Base-by-base conservation (phyloP, 2,329 filamentous ascomycete species). In the Ramularia endophylla region DNA sequence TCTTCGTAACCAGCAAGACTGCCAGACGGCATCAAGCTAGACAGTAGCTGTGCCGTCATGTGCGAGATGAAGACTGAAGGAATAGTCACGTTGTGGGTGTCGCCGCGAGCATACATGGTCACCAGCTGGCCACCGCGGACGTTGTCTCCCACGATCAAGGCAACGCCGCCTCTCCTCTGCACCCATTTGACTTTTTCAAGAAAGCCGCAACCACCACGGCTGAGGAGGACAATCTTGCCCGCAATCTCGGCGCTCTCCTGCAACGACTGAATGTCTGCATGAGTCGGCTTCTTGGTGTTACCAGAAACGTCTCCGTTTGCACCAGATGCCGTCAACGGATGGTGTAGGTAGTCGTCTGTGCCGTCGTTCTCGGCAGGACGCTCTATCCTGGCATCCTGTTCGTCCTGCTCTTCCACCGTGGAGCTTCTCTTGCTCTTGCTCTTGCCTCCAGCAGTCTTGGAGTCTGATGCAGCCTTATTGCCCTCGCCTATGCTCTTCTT, bases 181-280 rank as follows among this genome's bases (percentile, higher is more conserved):
- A 85, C 87, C 92, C 92, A 98, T 69, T 94, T 90, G 50, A 92
- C 87, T 66, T 98, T 98, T 61, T 97, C 90, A 46, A 95, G 67
- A 62, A 98, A 98, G 4, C 92, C 92, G 64, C 92, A 98, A 6
- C 90, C 92, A 43, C 92, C 92, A 41, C 92, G 81, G 63, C 87
- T 94, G 42, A 98, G 72, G 38, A 98, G 71, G 2, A 94, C 92
- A 35, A 98, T 80, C 66, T 95, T 97, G 52, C 92, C 92, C 22
- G 82, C 75, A 50, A 98, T 97, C 62, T 97, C 90, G 16, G 90
- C 88, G 39, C 81, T 81, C 66, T 95, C 87, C 65, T 95, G 88
- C 46, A 95, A 72, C 1, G 84, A 90, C 62, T 94, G 87, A 47
- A 95, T 95, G 64, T 95, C 87, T 46, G 87, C 87, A 65, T 94